Evolutionary conservation across 23 red algal genomes (phyloP).

Genomic region (Cyanidiococcus yangmingshanensis): DNA sequence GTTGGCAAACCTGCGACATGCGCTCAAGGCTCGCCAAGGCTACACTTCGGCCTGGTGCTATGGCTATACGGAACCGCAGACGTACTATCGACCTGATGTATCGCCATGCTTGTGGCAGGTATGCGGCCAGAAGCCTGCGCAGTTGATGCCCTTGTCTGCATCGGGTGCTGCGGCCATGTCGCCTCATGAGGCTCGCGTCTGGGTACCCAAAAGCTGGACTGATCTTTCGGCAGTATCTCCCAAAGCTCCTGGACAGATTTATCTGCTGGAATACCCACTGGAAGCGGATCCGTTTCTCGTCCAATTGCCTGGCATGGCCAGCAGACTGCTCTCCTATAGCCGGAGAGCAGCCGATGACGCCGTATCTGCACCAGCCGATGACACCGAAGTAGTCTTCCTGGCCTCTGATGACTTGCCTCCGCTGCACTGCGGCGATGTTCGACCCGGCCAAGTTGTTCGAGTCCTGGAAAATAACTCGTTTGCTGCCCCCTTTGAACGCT

Average conservation of each 20-base stretch:
- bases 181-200: background rate
- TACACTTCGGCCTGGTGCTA: constrained; percentile 16
- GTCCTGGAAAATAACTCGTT: constrained; percentile 63
- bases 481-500: constrained; percentile 41
- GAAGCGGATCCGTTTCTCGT: constrained; percentile 57
- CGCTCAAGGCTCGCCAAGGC: constrained; percentile 5
- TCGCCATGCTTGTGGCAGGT: background rate
- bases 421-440: constrained; percentile 58
- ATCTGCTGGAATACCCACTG: constrained; percentile 77
- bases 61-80: constrained; percentile 15
- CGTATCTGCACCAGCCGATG: constrained; percentile 20
- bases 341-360: constrained; percentile 43
- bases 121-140: background rate
- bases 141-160: background rate
- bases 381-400: constrained; percentile 68
- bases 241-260: constrained; percentile 55
- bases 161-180: background rate
- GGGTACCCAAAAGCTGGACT: constrained; percentile 11
- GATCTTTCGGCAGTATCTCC: background rate
- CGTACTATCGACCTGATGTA: background rate
- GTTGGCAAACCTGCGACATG: constrained; percentile 7
- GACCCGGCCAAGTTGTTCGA: constrained; percentile 42
- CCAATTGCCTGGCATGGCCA: constrained; percentile 87
- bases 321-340: constrained; percentile 53
- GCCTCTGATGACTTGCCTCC: constrained; percentile 86